Evolutionary conservation across 108 stramenopile species (phyloP), one percentile per base, ranked within the genome.

Genomic region (Schizochytrium sp.): DNA sequence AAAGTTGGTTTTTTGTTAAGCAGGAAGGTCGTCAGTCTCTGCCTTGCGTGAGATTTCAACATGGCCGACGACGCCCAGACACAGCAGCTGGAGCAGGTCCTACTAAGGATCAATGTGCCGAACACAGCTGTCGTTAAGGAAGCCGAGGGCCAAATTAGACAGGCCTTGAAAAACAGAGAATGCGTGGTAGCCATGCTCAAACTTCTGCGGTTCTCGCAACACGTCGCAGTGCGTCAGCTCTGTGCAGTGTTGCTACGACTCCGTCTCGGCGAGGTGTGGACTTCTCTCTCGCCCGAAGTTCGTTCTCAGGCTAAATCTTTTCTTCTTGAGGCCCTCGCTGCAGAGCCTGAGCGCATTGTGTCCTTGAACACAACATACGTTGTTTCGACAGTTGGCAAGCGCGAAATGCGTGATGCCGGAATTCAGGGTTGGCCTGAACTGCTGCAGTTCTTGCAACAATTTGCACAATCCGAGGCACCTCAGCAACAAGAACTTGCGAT

Each of bases 341-440:
- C 76, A n/a, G 76, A 83, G 47, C 76, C 47, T 10, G 76, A 83
- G 76, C 53, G 76, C 15, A 83, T 83, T 53, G 76, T 83, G 2
- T 49, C 76, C 15, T 38, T 83, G 28, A 83, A 83, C 47, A 83
- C 76, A 7, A 83, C 76, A 5, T 55, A 83, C 47, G 76, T 83
- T 10, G 76, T 83, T 10, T 83, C 76, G 5, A 28, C 76, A 56
- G 50, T 83, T 7, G 76, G 50, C 50, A 83, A 55, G 76, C 76
- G 47, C 10, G 76, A 83, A 42, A 55, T 83, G 76, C 76, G 53
- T 38, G 76, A 83, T 47, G 76, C 47, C 12, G 64, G 64, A 8
- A 10, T 83, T 10, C 47, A 83, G 50, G 76, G 76, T 38, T 83
- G 76, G 76, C 76, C 76, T 53, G 76, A 83, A 38, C 76, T 83